phyloP scores from a whole-genome alignment of 192 early-diverging fungal species.

The Obelidium mucronatum region DNA sequence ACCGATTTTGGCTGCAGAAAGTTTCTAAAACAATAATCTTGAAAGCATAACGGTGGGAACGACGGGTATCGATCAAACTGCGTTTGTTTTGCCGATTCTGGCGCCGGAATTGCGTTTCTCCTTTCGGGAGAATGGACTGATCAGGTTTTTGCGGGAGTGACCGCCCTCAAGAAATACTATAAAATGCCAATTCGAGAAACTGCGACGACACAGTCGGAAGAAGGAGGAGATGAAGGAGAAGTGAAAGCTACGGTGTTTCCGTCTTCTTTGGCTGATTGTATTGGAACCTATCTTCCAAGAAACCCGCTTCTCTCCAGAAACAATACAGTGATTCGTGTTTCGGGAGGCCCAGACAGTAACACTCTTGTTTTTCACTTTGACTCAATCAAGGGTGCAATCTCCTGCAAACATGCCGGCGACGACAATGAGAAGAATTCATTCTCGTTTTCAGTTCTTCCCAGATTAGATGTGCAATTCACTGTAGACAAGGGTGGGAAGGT shows the following conservation, averaged over 20 bases:
- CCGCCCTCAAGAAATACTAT: neutral
- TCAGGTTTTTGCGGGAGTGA: neutral
- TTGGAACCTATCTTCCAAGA: neutral
- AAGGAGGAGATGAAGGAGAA: neutral
- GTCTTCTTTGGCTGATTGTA: neutral
- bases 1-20: too few relatives aligned
- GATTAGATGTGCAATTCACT: neutral
- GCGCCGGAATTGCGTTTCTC: neutral
- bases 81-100: neutral
- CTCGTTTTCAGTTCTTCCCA: neutral
- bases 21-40: too few relatives aligned
- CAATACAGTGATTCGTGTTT: neutral
- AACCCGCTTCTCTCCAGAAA: neutral
- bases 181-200: neutral
- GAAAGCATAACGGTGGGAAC: neutral
- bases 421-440: neutral
- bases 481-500: neutral
- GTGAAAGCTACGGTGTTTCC: too few relatives aligned
- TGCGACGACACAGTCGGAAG: too few relatives aligned
- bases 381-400: neutral
- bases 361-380: neutral
- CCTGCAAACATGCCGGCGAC: neutral
- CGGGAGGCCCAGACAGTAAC: neutral
- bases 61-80: neutral
- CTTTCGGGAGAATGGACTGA: constrained; percentile 3